Evolutionary conservation across 306 rosid species (phyloP), one percentile per base, ranked within the genome.

Genomic region (Cajanus cajan): DNA sequence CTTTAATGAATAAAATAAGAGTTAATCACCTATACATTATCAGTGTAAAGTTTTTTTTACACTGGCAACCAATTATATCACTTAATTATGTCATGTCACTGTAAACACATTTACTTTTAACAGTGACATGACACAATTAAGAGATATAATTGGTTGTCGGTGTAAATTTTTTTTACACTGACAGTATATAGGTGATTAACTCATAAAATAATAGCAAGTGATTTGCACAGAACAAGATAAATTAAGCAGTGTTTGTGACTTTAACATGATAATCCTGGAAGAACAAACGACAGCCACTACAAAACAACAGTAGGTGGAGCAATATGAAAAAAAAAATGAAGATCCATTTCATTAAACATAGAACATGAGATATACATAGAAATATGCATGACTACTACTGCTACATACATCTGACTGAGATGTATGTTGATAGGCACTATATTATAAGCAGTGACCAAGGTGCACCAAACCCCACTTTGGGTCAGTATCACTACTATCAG

Each of bases 281-380:
- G 19, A 40, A 6, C 15, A 40, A 4, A 54, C 31, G 1, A 37
- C 33, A 19, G 65, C 39, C 24, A 14, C 28, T 48, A 21, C 2
- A 51, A 66, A n/a, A 40, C 55, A 39, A 24, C 16, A 80, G 16
- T 40, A 22, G 37, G 25, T 71, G 24, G 50, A 59, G 54, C 16
- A 41, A 31, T 54, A 73, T 73, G 62, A 82, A 43, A 52, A 71
- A 69, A 64, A 48, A 73, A 72, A n/a, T 79, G 76, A 63, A 71
- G 58, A 59, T 86, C 48, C 78, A 66, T 76, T 80, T 86, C 85
- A 71, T 76, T 79, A 33, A 79, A 67, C 73, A 77, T 50, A 31
- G 70, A 73, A 80, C 41, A 67, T 69, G 78, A 28, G 78, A 74
- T 61, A 79, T 76, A 86, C 85, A 76, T 37, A 71, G 82, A 66